A percentile compares a stretch with the other conserved stretches of the same genome.
Conservation (phyloP, 441 rosid genomes). For the Arabidopsis hybrid region DNA sequence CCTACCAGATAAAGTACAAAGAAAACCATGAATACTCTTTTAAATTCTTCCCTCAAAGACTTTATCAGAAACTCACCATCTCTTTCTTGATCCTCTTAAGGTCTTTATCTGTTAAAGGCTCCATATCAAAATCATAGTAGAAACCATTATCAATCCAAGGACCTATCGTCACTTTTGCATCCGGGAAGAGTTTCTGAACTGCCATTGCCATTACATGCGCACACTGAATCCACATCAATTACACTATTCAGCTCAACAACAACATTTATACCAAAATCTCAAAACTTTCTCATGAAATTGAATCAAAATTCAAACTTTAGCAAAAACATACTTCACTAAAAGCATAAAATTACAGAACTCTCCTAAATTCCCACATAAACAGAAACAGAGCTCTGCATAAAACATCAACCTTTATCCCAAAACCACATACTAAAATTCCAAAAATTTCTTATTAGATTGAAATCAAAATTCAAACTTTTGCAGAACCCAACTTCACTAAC, state of each 20-base stretch:
- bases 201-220: conserved; percentile 99
- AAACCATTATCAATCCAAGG: conserved; percentile 99
- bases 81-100: conserved; percentile 94
- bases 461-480: conserved; percentile 25
- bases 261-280: not conserved
- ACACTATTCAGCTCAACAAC: conserved; percentile 1
- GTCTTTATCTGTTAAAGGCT: conserved; percentile 85
- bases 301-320: conserved; percentile 11
- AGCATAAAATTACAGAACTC: not conserved
- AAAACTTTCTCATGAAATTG: not conserved
- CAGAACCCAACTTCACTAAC: not conserved
- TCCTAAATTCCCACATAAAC: not conserved
- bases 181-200: conserved; percentile 85
- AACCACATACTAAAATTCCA: not conserved
- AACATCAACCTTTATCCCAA: not conserved
- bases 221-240: conserved; percentile 57
- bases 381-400: not conserved
- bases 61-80: conserved; percentile 68
- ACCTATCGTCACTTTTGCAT: conserved; percentile 94
- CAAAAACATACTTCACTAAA: not conserved
- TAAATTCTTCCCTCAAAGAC: conserved; percentile 30
- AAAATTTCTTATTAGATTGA: not conserved
- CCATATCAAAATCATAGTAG: conserved; percentile 92
- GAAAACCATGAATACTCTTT: conserved; percentile 49
- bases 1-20: conserved; percentile 73